Conservation (phyloP, 225 moss, liverwort and hornwort species). For the Polytrichum formosum region DNA sequence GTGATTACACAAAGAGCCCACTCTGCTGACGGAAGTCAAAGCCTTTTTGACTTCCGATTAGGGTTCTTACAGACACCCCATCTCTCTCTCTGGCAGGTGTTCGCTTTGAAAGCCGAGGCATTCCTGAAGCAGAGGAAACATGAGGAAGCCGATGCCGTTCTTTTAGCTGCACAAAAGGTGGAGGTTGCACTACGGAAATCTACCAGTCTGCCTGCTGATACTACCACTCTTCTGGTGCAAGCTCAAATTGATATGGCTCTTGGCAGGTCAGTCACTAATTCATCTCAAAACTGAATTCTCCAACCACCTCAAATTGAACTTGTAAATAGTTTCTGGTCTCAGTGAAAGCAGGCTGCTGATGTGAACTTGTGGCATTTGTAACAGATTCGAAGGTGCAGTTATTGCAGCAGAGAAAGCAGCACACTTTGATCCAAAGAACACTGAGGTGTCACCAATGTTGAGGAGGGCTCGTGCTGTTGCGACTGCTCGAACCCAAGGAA, state of each 20-base stretch:
- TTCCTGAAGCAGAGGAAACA: slow-evolving; percentile 74
- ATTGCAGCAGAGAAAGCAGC: slow-evolving; percentile 85
- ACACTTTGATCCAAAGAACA: slow-evolving; percentile 61
- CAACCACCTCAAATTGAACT: too few species aligned
- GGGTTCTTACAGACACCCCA: slow-evolving; percentile 14
- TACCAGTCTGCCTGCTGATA: slow-evolving; percentile 59
- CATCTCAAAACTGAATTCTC: too few species aligned
- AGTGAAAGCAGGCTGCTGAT: not conserved
- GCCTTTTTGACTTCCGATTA: slow-evolving; percentile 31
- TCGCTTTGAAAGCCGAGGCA: slow-evolving; percentile 88
- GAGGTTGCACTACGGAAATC: slow-evolving; percentile 66
- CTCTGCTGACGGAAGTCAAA: slow-evolving; percentile 25
- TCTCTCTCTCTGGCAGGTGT: slow-evolving; percentile 37
- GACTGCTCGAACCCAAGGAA: slow-evolving; percentile 65
- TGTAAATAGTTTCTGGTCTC: too few species aligned
- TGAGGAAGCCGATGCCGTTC: slow-evolving; percentile 70
- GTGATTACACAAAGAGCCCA: not conserved
- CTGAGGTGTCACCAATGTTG: slow-evolving; percentile 45
- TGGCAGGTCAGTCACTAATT: slow-evolving; percentile 47
- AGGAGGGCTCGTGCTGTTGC: slow-evolving; percentile 75
- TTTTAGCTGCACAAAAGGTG: slow-evolving; percentile 65
- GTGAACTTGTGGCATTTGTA: not conserved
- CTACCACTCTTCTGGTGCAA: slow-evolving; percentile 76
- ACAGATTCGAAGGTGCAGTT: slow-evolving; percentile 88
- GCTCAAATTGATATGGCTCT: slow-evolving; percentile 87